A percentile compares a stretch with the other conserved stretches of the same genome.
These are phyloP conservation scores for Fusarium nisikadoi DNA, from an alignment of 2,329 filamentous ascomycete species.

Conservation along the genomic window DNA sequence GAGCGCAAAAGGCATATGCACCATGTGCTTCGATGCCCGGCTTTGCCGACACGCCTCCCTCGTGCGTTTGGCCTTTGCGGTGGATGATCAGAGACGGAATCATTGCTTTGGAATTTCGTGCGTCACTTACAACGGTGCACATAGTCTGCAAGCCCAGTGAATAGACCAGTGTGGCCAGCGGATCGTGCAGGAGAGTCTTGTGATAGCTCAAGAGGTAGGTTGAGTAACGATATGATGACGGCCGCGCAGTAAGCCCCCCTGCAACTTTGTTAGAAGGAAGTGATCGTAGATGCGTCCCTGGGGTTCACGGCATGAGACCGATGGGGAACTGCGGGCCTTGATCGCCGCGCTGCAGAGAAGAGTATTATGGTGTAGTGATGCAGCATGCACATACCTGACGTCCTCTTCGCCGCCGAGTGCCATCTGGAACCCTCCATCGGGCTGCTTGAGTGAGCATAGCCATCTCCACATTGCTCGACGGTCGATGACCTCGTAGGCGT, in stretches of 20 bases:
- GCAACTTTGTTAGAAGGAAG: constrained; percentile 24
- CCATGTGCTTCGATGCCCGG: constrained; percentile 94
- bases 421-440: constrained; percentile 90
- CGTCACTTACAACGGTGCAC: constrained; percentile 76
- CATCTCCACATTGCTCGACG: constrained; percentile 90
- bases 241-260: constrained; percentile 93
- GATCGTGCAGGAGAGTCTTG: constrained; percentile 74
- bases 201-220: constrained; percentile 83
- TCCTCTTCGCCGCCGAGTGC: constrained; percentile 90
- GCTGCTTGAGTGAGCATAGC: constrained; percentile 86
- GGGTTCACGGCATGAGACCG: constrained; percentile 10
- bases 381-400: constrained; percentile 71
- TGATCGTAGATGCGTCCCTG: constrained; percentile 4
- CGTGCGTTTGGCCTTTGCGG: constrained; percentile 82
- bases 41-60: constrained; percentile 89
- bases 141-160: constrained; percentile 81
- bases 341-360: constrained; percentile 14
- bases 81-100: constrained; percentile 34
- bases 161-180: constrained; percentile 71
- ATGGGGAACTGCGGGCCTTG: constrained; percentile 28
- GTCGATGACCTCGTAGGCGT: constrained; percentile 80
- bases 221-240: constrained; percentile 83
- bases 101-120: constrained; percentile 25
- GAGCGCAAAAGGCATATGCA: constrained; percentile 93
- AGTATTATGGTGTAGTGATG: constrained; percentile 5